phyloP scores from a whole-genome alignment of 495 filamentous ascomycete species.

The Stereocaulon alpinum region DNA sequence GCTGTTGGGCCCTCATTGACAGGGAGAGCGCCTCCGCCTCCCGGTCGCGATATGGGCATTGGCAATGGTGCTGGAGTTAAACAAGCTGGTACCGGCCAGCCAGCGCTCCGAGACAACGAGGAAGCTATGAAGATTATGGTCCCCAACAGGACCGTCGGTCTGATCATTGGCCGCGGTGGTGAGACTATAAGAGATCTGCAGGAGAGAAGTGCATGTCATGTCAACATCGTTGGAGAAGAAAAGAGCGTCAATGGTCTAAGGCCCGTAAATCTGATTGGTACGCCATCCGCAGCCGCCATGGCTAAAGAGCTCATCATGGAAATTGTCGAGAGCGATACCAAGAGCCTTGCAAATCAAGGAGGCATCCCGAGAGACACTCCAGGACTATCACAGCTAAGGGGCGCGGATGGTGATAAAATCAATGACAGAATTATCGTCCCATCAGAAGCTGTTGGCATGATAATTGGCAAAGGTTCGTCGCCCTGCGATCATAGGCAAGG shows the following conservation, averaged over 20 bases:
- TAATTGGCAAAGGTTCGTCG: conserved; percentile 61
- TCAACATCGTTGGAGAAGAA: conserved; percentile 79
- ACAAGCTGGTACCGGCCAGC: conserved; percentile 28
- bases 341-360: conserved; percentile 35
- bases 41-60: conserved; percentile 16
- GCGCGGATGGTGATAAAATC: conserved; percentile 45
- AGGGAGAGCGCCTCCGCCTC: conserved; percentile 18
- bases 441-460: conserved; percentile 82
- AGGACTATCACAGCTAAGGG: conserved; percentile 18
- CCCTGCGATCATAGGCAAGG: neutral
- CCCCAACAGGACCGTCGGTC: conserved; percentile 74
- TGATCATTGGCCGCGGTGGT: conserved; percentile 76
- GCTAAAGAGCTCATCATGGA: conserved; percentile 76
- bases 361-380: conserved; percentile 12
- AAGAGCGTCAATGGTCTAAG: conserved; percentile 76
- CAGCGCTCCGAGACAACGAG: conserved; percentile 57
- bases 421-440: conserved; percentile 73
- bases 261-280: conserved; percentile 75
- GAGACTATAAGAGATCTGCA: conserved; percentile 86
- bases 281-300: conserved; percentile 48
- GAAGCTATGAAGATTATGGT: conserved; percentile 77
- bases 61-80: conserved; percentile 16
- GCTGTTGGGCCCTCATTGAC: conserved; percentile 26
- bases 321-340: conserved; percentile 76
- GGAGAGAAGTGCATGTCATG: conserved; percentile 73